A percentile compares a stretch with the other conserved stretches of the same genome.
Conservation (phyloP, 2,329 filamentous ascomycete genomes). For the Aspergillus sp. region DNA sequence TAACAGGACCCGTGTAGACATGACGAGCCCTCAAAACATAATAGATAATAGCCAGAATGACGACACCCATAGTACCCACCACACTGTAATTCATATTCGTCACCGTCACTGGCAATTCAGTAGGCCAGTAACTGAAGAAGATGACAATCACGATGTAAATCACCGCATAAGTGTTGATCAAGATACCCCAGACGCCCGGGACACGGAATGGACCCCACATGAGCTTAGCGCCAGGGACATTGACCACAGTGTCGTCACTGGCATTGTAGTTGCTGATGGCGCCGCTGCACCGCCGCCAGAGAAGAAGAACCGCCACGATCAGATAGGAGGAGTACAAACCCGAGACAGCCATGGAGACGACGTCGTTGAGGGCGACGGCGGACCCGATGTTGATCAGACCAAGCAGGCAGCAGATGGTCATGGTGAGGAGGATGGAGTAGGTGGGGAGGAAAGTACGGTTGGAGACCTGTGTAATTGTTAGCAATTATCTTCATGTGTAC, state of each 20-base stretch:
- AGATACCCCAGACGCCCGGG: constrained; percentile 39
- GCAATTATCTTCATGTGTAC: too few species aligned
- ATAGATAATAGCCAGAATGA: constrained; percentile 46
- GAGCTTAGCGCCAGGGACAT: constrained; percentile 30
- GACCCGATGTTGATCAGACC: constrained; percentile 39
- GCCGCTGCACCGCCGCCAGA: constrained; percentile 30
- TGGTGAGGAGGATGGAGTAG: constrained; percentile 29
- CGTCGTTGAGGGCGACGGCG: constrained; percentile 33
- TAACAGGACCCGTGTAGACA: constrained; percentile 36
- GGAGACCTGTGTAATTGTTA: constrained; percentile 20
- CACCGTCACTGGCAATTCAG: constrained; percentile 36
- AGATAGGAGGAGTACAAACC: constrained; percentile 37
- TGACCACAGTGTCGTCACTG: constrained; percentile 24
- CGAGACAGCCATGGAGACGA: constrained; percentile 37
- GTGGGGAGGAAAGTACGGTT: constrained; percentile 29
- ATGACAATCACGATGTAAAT: constrained; percentile 51
- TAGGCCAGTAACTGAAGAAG: constrained; percentile 55
- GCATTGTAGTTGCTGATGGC: constrained; percentile 20
- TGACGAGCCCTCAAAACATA: constrained; percentile 39
- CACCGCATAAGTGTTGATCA: constrained; percentile 48
- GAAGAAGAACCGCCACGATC: constrained; percentile 28
- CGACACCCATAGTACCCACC: constrained; percentile 46
- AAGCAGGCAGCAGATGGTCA: constrained; percentile 31
- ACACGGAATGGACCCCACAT: constrained; percentile 36
- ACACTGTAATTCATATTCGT: constrained; percentile 51